These are phyloP conservation scores for Aureobasidium sp. DNA, from an alignment of 2,329 filamentous ascomycete species.

Conservation along the genomic window DNA sequence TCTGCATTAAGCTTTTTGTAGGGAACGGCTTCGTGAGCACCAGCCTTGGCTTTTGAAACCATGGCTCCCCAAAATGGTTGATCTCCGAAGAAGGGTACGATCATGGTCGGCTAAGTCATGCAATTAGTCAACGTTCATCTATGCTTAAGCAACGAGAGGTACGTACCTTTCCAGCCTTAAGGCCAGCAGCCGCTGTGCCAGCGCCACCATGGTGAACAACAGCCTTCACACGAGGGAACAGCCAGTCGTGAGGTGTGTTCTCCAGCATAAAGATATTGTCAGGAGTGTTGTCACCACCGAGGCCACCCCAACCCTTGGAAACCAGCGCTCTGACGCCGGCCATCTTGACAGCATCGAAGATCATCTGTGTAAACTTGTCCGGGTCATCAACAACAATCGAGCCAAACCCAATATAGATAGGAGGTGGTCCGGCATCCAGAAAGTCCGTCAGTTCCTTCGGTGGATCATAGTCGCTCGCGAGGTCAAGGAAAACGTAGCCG, in stretches of 20 bases:
- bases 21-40: conserved; percentile 56
- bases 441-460: conserved; percentile 38
- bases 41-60: conserved; percentile 57
- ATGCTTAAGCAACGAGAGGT: not conserved
- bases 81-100: conserved; percentile 74
- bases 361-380: conserved; percentile 60
- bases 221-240: conserved; percentile 59
- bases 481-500: conserved; percentile 31
- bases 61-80: conserved; percentile 72
- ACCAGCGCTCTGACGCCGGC: conserved; percentile 65
- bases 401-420: conserved; percentile 70
- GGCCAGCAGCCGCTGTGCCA: conserved; percentile 66
- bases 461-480: conserved; percentile 30
- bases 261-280: conserved; percentile 65
- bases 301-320: conserved; percentile 68
- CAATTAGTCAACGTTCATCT: no score
- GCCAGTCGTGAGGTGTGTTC: conserved; percentile 70
- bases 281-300: conserved; percentile 53
- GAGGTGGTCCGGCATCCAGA: conserved; percentile 48
- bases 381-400: conserved; percentile 70
- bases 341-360: conserved; percentile 59
- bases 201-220: conserved; percentile 73
- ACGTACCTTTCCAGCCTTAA: conserved; percentile 54
- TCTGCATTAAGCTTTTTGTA: conserved; percentile 61
- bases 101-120: conserved; percentile 53